A percentile compares a stretch with the other conserved stretches of the same genome.
Evolutionary conservation across 2,329 filamentous ascomycete species (phyloP).

Genomic region (Metarhizium brunneum): DNA sequence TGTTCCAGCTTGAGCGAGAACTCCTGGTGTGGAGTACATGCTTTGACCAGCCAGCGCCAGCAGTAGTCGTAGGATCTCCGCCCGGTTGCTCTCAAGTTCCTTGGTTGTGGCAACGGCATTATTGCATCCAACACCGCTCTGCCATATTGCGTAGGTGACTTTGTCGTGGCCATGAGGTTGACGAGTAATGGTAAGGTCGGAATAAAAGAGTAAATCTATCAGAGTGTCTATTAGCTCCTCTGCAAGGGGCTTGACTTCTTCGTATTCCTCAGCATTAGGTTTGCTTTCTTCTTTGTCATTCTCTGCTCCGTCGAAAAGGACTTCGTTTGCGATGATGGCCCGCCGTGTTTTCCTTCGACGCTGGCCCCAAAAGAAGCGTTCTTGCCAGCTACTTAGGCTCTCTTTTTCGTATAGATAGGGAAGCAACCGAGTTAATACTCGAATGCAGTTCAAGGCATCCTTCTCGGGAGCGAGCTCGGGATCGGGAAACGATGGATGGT

Average conservation of each 20-base stretch:
- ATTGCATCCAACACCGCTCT: constrained; percentile 94
- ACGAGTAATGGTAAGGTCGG: constrained; percentile 75
- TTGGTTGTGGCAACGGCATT: constrained; percentile 79
- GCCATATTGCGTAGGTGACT: constrained; percentile 92
- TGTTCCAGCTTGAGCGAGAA: constrained; percentile 74
- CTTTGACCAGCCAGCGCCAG: constrained; percentile 81
- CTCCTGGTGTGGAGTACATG: constrained; percentile 79
- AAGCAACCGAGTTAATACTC: constrained; percentile 78
- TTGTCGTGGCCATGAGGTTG: constrained; percentile 64
- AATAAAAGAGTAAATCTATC: constrained; percentile 83
- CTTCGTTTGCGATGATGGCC: constrained; percentile 57
- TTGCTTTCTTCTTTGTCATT: constrained; percentile 39
- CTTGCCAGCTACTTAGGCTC: constrained; percentile 73
- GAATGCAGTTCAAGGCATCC: constrained; percentile 91
- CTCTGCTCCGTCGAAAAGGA: constrained; percentile 73
- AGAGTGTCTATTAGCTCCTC: constrained; percentile 90
- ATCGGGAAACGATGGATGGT: constrained; percentile 86
- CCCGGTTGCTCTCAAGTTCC: constrained; percentile 87
- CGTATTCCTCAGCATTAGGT: constrained; percentile 53
- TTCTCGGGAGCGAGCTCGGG: constrained; percentile 73
- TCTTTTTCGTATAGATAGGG: constrained; percentile 92
- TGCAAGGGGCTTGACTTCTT: constrained; percentile 77
- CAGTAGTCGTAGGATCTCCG: constrained; percentile 78
- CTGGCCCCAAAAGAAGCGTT: constrained; percentile 83
- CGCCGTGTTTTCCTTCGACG: constrained; percentile 64